Percentiles rank a stretch among this genome's conserved stretches.
phyloP scores from a whole-genome alignment of 176 grass and related monocot species.

The Chloris gayana region DNA sequence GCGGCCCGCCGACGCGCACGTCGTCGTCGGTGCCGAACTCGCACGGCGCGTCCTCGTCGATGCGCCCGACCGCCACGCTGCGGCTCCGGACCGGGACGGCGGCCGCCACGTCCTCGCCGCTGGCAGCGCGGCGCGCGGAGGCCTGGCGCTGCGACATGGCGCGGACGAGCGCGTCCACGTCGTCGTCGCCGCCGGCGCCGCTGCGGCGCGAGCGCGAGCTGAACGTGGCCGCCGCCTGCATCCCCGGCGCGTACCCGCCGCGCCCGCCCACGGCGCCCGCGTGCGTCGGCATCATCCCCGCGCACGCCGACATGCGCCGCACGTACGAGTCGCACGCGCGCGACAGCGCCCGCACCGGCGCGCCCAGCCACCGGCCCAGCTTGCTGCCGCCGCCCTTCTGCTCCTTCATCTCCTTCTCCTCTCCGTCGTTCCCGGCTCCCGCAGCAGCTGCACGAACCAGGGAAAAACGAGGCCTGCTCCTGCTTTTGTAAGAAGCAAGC shows the following conservation, averaged over 20 bases:
- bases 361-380: conserved; percentile 50
- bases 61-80: conserved; percentile 48
- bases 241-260: conserved; percentile 25
- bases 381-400: conserved; percentile 15
- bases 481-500: not conserved
- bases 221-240: conserved; percentile 25
- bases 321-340: conserved; percentile 70
- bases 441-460: not conserved
- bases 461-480: too few species aligned
- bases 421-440: not conserved
- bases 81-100: conserved; percentile 42
- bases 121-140: not conserved
- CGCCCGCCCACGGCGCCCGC: conserved; percentile 29
- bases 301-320: conserved; percentile 53
- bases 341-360: conserved; percentile 55
- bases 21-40: conserved; percentile 58
- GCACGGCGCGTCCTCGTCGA: conserved; percentile 70
- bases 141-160: conserved; percentile 47
- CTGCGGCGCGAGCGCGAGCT: conserved; percentile 44
- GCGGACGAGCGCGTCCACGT: conserved; percentile 46
- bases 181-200: conserved; percentile 12
- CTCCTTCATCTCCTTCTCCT: not conserved
- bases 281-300: conserved; percentile 44
- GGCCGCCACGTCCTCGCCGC: not conserved
- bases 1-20: conserved; percentile 23